Evolutionary conservation across 306 rosid genomes (phyloP).

Genomic region (Urtica urens): DNA sequence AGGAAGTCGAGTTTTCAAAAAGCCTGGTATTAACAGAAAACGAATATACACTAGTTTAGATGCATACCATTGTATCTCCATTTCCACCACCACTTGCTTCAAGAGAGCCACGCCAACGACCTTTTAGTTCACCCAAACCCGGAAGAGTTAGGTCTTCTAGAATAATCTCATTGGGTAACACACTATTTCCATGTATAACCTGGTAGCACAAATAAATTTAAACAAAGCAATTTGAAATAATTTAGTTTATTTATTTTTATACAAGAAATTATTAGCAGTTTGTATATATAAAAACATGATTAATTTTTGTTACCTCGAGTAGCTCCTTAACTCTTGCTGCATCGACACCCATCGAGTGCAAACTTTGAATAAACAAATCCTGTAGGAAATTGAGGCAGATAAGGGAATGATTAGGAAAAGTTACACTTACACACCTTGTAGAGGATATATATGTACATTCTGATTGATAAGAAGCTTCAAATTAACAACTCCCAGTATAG

Average conservation of each 20-base stretch:
- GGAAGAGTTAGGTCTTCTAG: slow-evolving; percentile 73
- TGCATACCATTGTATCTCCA: slow-evolving; percentile 82
- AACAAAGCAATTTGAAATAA: no score
- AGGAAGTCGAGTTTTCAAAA: slow-evolving; percentile 1
- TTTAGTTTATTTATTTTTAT: no score
- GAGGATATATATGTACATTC: neutral
- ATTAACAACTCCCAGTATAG: neutral
- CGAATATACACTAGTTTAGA: neutral
- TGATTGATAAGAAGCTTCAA: slow-evolving; percentile 3
- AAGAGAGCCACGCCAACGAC: slow-evolving; percentile 85
- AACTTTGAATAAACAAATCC: slow-evolving; percentile 71
- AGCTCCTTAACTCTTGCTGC: slow-evolving; percentile 39
- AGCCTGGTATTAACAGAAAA: slow-evolving; percentile 7
- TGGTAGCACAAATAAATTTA: slow-evolving; percentile 25
- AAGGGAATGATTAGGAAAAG: slow-evolving; percentile 16
- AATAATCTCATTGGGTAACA: slow-evolving; percentile 42
- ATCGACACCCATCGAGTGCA: slow-evolving; percentile 68
- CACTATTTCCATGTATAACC: slow-evolving; percentile 48
- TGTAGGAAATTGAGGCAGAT: slow-evolving; percentile 33
- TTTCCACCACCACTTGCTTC: slow-evolving; percentile 96
- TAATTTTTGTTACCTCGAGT: slow-evolving; percentile 95
- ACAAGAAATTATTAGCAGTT: no score
- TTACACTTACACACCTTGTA: slow-evolving; percentile 3
- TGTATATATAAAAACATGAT: no score
- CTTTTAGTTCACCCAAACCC: slow-evolving; percentile 74